These are phyloP conservation scores for Nepenthes mirabilis DNA, from an alignment of 148 eudicot genomes.

Conservation along the genomic window DNA sequence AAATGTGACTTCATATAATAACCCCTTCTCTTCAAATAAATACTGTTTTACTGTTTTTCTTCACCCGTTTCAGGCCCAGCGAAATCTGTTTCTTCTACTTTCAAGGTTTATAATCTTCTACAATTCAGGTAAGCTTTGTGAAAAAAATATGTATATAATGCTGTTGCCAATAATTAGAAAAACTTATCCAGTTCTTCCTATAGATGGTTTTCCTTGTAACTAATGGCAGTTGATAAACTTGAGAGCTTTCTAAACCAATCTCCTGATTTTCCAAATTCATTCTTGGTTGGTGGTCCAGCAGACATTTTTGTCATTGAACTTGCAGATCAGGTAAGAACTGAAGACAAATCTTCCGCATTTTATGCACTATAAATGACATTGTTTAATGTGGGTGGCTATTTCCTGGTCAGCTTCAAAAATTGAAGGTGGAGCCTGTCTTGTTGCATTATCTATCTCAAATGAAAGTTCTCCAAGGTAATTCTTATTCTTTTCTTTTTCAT, in stretches of 20 bases:
- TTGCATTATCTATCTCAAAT: slow-evolving; percentile 79
- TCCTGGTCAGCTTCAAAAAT: slow-evolving; percentile 58
- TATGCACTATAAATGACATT: not conserved
- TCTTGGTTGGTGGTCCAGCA: slow-evolving; percentile 76
- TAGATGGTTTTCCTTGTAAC: slow-evolving; percentile 8
- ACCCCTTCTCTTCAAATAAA: not conserved
- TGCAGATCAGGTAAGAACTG: slow-evolving; percentile 63
- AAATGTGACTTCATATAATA: not conserved
- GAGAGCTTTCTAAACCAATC: slow-evolving; percentile 56
- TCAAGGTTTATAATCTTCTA: slow-evolving; percentile 76
- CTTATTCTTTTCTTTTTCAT: not conserved
- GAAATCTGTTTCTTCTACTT: slow-evolving; percentile 77
- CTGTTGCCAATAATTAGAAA: not conserved
- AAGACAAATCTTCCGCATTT: not conserved
- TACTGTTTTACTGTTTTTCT: slow-evolving; percentile 6
- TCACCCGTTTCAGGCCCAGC: slow-evolving; percentile 49
- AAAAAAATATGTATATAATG: slow-evolving; percentile 1
- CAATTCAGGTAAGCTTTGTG: slow-evolving; percentile 37
- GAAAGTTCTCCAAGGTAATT: slow-evolving; percentile 61
- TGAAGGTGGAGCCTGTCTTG: slow-evolving; percentile 94
- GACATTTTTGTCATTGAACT: slow-evolving; percentile 82
- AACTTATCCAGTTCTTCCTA: not conserved
- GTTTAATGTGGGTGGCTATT: not conserved
- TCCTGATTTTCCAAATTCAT: slow-evolving; percentile 78
- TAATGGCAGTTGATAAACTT: slow-evolving; percentile 54